These are phyloP conservation scores for Forsythia suspensa DNA, from an alignment of 257 asterid genomes.

Conservation along the genomic window DNA sequence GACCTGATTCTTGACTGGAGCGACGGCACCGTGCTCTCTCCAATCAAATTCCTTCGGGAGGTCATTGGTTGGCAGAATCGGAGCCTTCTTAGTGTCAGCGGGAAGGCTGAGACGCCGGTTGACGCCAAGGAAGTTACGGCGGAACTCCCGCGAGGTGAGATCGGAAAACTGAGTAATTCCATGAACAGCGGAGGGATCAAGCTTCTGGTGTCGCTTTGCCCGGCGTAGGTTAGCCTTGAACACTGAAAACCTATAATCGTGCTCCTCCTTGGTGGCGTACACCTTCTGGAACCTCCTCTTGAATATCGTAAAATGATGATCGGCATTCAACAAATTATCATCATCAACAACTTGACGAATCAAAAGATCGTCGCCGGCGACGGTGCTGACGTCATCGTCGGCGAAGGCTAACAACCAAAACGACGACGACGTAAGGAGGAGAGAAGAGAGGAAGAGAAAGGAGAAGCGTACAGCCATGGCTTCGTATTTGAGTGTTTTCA, in stretches of 20 bases:
- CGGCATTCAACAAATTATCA: conserved; percentile 40
- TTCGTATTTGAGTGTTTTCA: neutral
- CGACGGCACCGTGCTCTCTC: conserved; percentile 85
- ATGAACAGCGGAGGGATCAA: conserved; percentile 84
- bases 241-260: conserved; percentile 61
- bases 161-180: conserved; percentile 91
- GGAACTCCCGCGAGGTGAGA: conserved; percentile 72
- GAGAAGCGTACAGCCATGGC: conserved; percentile 34
- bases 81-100: conserved; percentile 69
- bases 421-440: conserved; percentile 29
- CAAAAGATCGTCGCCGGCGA: conserved; percentile 35
- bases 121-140: conserved; percentile 57
- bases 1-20: conserved; percentile 82
- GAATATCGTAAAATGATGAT: conserved; percentile 63
- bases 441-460: conserved; percentile 24
- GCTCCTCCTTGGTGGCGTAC: conserved; percentile 66
- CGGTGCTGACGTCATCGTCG: conserved; percentile 27
- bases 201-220: conserved; percentile 73
- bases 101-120: conserved; percentile 64
- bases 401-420: conserved; percentile 18
- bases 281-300: conserved; percentile 62
- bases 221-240: conserved; percentile 81
- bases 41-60: conserved; percentile 82
- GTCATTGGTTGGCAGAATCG: conserved; percentile 72
- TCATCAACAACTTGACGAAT: conserved; percentile 79